Evolutionary conservation across 139 green algal genomes (phyloP), one percentile per base, ranked within the genome.

Genomic region (Auxenochlorella pyrenoidosa): DNA sequence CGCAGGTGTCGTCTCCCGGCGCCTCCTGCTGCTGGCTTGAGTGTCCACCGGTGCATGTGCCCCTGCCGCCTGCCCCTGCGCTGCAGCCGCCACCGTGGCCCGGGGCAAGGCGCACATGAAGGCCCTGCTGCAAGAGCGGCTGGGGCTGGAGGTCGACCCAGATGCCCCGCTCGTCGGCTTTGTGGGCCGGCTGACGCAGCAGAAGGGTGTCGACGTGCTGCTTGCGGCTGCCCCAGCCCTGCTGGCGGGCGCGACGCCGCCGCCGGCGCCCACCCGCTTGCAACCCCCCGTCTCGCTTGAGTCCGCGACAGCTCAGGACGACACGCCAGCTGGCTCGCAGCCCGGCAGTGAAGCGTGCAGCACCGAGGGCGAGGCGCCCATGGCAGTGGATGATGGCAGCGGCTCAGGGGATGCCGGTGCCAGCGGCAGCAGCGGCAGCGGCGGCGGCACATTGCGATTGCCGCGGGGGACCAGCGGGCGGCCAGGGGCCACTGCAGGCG

Each of bases 171-270:
- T 98, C 47, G 85, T 98, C 68, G 95, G 71, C 2, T 97, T 96
- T 88, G 87, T 98, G 6, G 95, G 96, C 3, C 92, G 96, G 47
- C 89, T 98, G 59, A 94, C 94, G 47, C 63, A 90, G 18, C 96
- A 98, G 87, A 98, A 98, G 88, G 96, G 96, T 18, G 93, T 94
- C 51, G 95, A 98, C 86, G 89, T 98, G 24, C 44, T 98, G 21
- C 88, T 98, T 54, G 91, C 89, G 6, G 94, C 95, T 0, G 83
- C 94, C 54, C 93, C 94, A 0, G 38, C 89, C 16, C 59, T 97
- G 30, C 66, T 98, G 47, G 89, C n/a, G 40, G 72, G 41, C 68
- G 51, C n/a, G 78, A 6, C 41, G 63, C 66, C 36, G 59, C 34
- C 40, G 60, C 51, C 30, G 54, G 83, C 51, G 34, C 59, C 65